Evolutionary conservation across 139 green algal genomes (phyloP), one percentile per base, ranked within the genome.

Genomic region (Nannochloris sp.): DNA sequence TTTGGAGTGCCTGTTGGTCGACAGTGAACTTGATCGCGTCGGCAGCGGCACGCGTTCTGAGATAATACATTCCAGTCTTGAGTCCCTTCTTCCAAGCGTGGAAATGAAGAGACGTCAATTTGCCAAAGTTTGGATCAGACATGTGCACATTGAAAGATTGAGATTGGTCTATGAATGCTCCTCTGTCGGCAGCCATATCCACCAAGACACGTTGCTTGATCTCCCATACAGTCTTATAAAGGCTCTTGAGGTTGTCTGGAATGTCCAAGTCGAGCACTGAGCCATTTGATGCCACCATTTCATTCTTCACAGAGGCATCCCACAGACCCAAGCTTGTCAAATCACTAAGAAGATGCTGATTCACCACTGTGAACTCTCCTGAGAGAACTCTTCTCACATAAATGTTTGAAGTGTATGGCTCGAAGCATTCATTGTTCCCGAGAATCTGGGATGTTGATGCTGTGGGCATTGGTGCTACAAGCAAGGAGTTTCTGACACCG

Each of bases 191-290:
- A 10, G 93, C 93, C 91, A 99, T 98, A 87, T 99, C 91, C 27
- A 99, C 92, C 56, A 99, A 78, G 27, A 80, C 67, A 23, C 83
- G 75, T 83, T 96, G 90, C 83, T 97, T 97, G 75, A 99, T 96
- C 82, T 99, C 93, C 93, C 93, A 99, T 48, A 97, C 93, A 24
- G 93, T 99, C 87, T 97, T 97, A 84, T 99, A 99, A 55, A 99
- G 82, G 8, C 44, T 62, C 83, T 96, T 97, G 19, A 98, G 76
- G 36, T 87, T 46, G 2, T 88, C 81, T 12, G 93, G 93, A 51
- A 98, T 90, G 69, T 91, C 81, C 60, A 88, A 69, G 19, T 78
- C 77, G 61, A 48, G 68, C 43, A 95, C 83, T 12, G 66, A 83
- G 21, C 88, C 88, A 62, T 90, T 92, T 71, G 75, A 64, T 9